Conservation (phyloP, 805 yeast species). For the Suhomyces sp. region DNA sequence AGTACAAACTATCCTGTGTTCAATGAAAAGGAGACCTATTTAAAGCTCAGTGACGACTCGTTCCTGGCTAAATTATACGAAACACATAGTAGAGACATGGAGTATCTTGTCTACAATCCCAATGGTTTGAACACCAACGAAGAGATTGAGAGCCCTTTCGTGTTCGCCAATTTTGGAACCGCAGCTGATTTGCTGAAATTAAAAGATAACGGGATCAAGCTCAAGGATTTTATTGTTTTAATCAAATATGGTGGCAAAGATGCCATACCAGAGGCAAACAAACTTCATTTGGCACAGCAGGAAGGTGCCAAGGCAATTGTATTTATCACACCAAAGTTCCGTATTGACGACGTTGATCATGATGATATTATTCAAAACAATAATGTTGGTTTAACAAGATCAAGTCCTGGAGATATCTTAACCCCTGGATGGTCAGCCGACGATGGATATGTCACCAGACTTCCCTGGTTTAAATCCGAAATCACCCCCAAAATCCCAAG, state of each 20-base stretch:
- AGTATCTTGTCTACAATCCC: conserved; percentile 61
- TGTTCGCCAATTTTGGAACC: conserved; percentile 70
- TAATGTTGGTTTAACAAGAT: conserved; percentile 57
- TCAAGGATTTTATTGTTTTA: conserved; percentile 53
- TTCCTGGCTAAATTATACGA: conserved; percentile 41
- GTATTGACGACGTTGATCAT: conserved; percentile 9
- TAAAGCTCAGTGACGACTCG: conserved; percentile 31
- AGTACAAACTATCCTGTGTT: conserved; percentile 63
- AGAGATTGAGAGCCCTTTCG: conserved; percentile 47
- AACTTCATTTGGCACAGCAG: conserved; percentile 48
- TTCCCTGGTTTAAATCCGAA: conserved; percentile 44
- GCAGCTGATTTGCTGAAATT: conserved; percentile 50
- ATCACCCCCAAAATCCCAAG: conserved; percentile 71
- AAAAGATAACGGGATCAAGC: conserved; percentile 31
- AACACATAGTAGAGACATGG: conserved; percentile 26
- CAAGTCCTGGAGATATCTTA: conserved; percentile 72
- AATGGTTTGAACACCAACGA: conserved; percentile 55
- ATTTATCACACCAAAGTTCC: conserved; percentile 46
- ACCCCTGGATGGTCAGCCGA: conserved; percentile 72
- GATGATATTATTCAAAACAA: conserved; percentile 49
- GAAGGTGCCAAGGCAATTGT: conserved; percentile 63
- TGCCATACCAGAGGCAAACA: conserved; percentile 33
- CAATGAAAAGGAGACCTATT: conserved; percentile 23
- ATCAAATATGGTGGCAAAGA: conserved; percentile 52
- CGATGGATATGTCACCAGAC: conserved; percentile 36